Base-by-base conservation (phyloP, 2,329 filamentous ascomycete species). In the Davidsoniella eucalypti region DNA sequence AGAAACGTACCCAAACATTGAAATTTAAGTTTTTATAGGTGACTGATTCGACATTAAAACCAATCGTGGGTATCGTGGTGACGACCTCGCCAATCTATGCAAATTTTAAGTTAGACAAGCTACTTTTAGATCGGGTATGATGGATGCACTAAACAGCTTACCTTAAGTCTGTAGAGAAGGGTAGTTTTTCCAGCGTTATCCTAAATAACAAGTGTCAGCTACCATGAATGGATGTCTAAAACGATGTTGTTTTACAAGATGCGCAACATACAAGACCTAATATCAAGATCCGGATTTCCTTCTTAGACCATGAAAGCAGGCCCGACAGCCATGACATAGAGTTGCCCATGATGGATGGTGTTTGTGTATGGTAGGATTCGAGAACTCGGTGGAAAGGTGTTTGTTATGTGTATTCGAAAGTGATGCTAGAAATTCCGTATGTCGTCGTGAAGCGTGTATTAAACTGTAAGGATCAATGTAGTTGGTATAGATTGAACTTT, bases 171-270 rank as follows among this genome's bases (percentile, higher is more conserved):
- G 71, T 98, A 98, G 52, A 98, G 72, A 54, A 98, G 73, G 29
- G 92, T 98, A 41, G 92, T 98, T 71, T 98, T 98, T 65, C 92
- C 92, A 44, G 92, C 92, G 67, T 96, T 96, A 67, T 98, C 92
- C 87, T 96, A 49, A n/a, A 44, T 38, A 38, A 45, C 18, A 16
- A 46, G 44, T 29, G 10, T 14, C 18, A 43, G 25, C 12, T 21
- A 23, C 18, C n/a, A 7, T 39, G n/a, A 17, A 50, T 16, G 33
- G 8, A 46, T 44, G 18, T 33, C 16, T 29, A 21, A 47, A 44
- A 21, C 39, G 43, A 14, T 9, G 23, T n/a, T 12, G n/a, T 39
- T 29, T 12, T 36, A 26, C 36, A 44, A 26, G 16, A 43, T 26
- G 40, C 41, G 17, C 57, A 50, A 50, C 80, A 58, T 82, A 95